Evolutionary conservation across 2,329 filamentous ascomycete species (phyloP), one percentile per base, ranked within the genome.

Genomic region (Fusarium udum): DNA sequence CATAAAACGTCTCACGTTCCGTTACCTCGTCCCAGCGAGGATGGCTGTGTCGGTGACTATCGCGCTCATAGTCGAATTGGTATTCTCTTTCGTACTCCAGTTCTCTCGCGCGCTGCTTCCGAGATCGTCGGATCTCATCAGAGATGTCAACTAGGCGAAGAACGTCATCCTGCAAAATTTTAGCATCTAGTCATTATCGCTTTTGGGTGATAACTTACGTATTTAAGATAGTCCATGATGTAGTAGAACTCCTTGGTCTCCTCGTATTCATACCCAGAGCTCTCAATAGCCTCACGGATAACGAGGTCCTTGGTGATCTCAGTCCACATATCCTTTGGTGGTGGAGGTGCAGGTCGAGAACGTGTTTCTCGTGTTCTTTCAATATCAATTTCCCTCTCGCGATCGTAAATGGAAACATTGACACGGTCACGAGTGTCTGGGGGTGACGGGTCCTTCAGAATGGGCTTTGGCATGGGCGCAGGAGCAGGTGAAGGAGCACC

Each of bases 301-400:
- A 98, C 94, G 40, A 98, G 84, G 75, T 97, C 95, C 83, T 97
- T 97, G 51, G 95, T 97, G 76, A 99, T 94, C 83, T 98, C 96
- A 0, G 96, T 99, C 95, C 95, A 98, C 85, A 97, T 93, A 67
- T 92, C 90, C 63, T 89, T 87, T 37, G 87, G 84, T 58, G 82
- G 78, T 61, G 77, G 87, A 64, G 74, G 80, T 56, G 70, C 81
- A 69, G 78, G 81, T 39, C 82, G 83, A 63, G 83, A 81, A 72
- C 84, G 84, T 70, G 56, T 20, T 58, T 92, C 90, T 24, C 84
- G 85, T 31, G 86, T 84, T 75, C 89, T 87, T 56, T 90, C 88
- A 36, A 90, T 83, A 56, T 90, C 88, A 45, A 88, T 81, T 37
- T 87, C 85, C 18, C 83, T 80, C 64, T 87, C 84, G 26, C 83